Evolutionary conservation across 2,329 filamentous ascomycete genomes (phyloP).

Genomic region (Colletotrichum limetticola): DNA sequence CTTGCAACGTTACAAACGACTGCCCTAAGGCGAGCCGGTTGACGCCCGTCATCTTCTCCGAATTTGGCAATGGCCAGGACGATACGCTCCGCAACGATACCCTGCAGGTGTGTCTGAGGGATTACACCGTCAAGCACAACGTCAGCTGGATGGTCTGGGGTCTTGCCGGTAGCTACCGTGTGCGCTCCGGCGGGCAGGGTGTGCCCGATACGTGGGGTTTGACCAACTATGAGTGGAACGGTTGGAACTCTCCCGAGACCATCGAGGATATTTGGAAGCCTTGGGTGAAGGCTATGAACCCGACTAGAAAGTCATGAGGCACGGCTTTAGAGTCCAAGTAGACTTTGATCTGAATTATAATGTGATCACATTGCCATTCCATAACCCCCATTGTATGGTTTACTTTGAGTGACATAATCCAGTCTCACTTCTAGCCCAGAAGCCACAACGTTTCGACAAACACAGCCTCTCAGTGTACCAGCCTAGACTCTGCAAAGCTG

Average conservation of each 20-base stretch:
- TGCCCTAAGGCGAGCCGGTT: conserved; percentile 46
- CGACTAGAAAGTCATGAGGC: conserved; percentile 46
- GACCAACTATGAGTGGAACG: conserved; percentile 57
- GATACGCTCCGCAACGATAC: conserved; percentile 45
- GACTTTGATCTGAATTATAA: neutral
- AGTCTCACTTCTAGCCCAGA: too few species aligned
- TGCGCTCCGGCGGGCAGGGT: conserved; percentile 55
- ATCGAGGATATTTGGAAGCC: conserved; percentile 62
- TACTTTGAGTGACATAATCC: neutral
- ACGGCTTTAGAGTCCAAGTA: neutral
- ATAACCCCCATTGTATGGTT: neutral
- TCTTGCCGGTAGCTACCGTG: conserved; percentile 61
- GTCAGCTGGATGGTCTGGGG: conserved; percentile 63
- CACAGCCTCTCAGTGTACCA: neutral
- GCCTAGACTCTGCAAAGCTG: conserved; percentile 3
- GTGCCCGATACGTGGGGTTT: conserved; percentile 60
- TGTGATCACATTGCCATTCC: neutral
- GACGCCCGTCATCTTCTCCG: conserved; percentile 59
- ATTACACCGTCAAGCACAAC: conserved; percentile 55
- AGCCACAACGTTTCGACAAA: neutral
- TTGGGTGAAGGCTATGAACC: conserved; percentile 56
- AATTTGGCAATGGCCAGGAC: conserved; percentile 58
- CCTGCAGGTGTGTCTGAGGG: conserved; percentile 57
- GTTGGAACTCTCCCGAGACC: conserved; percentile 56
- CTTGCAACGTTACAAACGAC: conserved; percentile 54